phyloP scores from a whole-genome alignment of 441 rosid species.

The Euphorbia schlechtendalii region DNA sequence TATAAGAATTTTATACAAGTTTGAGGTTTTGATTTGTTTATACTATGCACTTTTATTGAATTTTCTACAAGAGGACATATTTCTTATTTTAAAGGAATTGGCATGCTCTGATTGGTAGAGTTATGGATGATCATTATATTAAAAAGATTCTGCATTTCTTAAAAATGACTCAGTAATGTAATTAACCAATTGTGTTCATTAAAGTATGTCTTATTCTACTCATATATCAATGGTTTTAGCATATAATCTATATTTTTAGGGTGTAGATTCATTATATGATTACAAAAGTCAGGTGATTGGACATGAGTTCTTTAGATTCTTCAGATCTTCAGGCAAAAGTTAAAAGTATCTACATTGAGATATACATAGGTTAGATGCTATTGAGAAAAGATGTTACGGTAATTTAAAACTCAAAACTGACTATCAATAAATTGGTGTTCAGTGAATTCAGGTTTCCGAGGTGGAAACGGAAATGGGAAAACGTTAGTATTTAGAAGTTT shows the following conservation, averaged over 20 bases:
- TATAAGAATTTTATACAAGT: no score
- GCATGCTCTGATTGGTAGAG: constrained; percentile 96
- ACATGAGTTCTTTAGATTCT: constrained; percentile 96
- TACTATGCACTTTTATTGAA: no score
- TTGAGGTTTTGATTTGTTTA: no score
- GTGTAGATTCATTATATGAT: constrained; percentile 91
- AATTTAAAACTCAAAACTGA: no score
- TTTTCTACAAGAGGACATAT: constrained; percentile 68
- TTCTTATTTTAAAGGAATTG: constrained; percentile 97
- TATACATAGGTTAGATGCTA: no score
- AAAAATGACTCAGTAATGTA: constrained; percentile 77
- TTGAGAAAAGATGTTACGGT: no score
- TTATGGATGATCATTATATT: constrained; percentile 95
- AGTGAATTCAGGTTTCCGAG: no score
- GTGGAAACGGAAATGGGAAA: no score
- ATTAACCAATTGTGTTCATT: constrained; percentile 15
- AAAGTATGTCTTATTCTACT: background rate
- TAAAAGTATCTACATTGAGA: no score
- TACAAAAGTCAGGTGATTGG: constrained; percentile 99
- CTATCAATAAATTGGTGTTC: no score
- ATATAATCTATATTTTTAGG: constrained; percentile 37
- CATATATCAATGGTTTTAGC: constrained; percentile 11
- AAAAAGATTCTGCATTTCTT: constrained; percentile 78
- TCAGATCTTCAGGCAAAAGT: no score
- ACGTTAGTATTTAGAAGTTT: no score